phyloP scores from a whole-genome alignment of 306 rosid species.

The Spatholobus suberectus region DNA sequence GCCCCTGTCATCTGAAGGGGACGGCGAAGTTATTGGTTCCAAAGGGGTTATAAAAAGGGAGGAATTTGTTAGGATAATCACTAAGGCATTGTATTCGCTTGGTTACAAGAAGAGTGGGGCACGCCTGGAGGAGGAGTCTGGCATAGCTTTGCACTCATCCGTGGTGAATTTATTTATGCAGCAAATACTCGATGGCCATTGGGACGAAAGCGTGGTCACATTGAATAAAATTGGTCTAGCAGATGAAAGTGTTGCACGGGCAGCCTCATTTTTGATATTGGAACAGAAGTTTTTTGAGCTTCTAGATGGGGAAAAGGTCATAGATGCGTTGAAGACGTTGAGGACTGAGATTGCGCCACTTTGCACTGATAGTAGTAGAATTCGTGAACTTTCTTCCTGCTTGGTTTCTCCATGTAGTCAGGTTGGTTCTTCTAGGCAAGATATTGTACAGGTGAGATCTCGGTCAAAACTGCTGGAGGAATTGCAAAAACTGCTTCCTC shows the following conservation, averaged over 20 bases:
- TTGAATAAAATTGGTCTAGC: constrained; percentile 72
- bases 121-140: constrained; percentile 89
- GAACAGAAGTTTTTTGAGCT: constrained; percentile 92
- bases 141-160: constrained; percentile 75
- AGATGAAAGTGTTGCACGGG: constrained; percentile 61
- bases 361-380: constrained; percentile 59
- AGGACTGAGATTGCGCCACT: constrained; percentile 84
- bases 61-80: constrained; percentile 89
- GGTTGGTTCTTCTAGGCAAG: constrained; percentile 49
- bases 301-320: constrained; percentile 66
- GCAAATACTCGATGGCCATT: constrained; percentile 77
- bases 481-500: constrained; percentile 87
- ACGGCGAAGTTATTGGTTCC: constrained; percentile 73
- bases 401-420: constrained; percentile 57
- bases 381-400: constrained; percentile 80
- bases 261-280: constrained; percentile 77
- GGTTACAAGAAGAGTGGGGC: constrained; percentile 88
- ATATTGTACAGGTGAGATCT: constrained; percentile 52
- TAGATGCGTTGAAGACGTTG: constrained; percentile 83
- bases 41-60: constrained; percentile 77
- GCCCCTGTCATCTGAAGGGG: constrained; percentile 87
- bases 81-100: constrained; percentile 88
- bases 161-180: constrained; percentile 73
- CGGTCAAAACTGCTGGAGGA: constrained; percentile 75
- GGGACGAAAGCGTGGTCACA: constrained; percentile 78